Evolutionary conservation across 345 rosid species (phyloP), one percentile per base, ranked within the genome.

Genomic region (Dimocarpus longan): DNA sequence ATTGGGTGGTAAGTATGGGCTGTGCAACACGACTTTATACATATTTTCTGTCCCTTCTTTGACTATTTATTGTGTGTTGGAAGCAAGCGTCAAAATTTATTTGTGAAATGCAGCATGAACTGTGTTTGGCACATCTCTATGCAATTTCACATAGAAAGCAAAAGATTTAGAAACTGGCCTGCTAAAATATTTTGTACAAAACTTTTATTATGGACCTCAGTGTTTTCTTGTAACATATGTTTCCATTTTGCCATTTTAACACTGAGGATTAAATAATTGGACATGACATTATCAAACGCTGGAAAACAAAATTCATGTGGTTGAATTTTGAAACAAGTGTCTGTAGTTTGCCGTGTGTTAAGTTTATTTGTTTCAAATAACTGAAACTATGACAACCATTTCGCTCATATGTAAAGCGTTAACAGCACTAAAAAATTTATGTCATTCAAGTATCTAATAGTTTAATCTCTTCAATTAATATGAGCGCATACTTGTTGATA

Each of bases 1-100:
- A 91, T 68, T 93, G 97, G 98, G 92, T 95, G 97, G 98, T 92
- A 86, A 89, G n/a, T n/a, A n/a, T n/a, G 91, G 75, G 68, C 75
- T 18, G 28, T 71, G 66, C 22, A 67, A 21, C 48, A 24, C 32
- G 1, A 12, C 40, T 43, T 66, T 32, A 7, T 39, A 52, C 11
- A 26, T 50, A 22, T 26, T 6, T 6, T 13, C 26, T 44, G 19
- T 65, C 7, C 56, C n/a, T 65, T 18, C 56, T 13, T 26, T 28
- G 37, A 1, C 63, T n/a, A n/a, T 32, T 65, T 16, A 18, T 62
- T 24, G 22, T 74, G 8, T 8, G 7, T 42, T 74, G 39, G 16
- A 10, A 74, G 37, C 13, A 57, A 73, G 15, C 42, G 22, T 74
- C 77, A n/a, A n/a, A 42, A 21, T 26, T 13, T 39, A 7, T 59